A percentile compares a stretch with the other conserved stretches of the same genome.
phyloP scores from a whole-genome alignment of 305 asterid genomes.

The Fraxinus dipetala region DNA sequence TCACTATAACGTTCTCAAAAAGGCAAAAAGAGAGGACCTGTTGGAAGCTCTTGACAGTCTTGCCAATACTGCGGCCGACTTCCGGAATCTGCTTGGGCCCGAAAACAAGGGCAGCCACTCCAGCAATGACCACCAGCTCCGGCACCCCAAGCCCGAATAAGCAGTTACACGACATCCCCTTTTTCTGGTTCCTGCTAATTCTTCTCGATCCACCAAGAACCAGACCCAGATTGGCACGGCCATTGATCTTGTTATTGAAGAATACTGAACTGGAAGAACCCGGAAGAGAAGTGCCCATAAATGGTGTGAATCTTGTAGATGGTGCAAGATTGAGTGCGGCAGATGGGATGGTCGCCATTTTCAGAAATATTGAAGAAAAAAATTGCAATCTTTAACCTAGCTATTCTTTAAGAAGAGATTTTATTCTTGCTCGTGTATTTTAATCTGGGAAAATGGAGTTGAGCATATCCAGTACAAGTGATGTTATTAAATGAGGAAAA shows the following conservation, averaged over 20 bases:
- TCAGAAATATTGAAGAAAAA: neutral
- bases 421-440: neutral
- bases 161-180: slow-evolving; percentile 60
- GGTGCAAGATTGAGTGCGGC: neutral
- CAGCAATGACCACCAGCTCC: slow-evolving; percentile 82
- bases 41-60: slow-evolving; percentile 86
- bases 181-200: slow-evolving; percentile 15
- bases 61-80: slow-evolving; percentile 82
- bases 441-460: neutral
- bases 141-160: slow-evolving; percentile 93
- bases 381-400: neutral
- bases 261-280: neutral
- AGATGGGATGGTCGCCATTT: neutral
- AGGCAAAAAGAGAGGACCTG: slow-evolving; percentile 42
- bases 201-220: neutral
- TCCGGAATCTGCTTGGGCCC: slow-evolving; percentile 88
- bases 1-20: neutral
- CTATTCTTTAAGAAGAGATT: neutral
- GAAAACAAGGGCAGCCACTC: slow-evolving; percentile 75
- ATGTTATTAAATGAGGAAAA: neutral
- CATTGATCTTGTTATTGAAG: neutral
- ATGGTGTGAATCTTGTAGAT: neutral
- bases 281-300: neutral
- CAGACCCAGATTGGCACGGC: neutral
- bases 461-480: neutral